Evolutionary conservation across 2,329 filamentous ascomycete genomes (phyloP).

Genomic region (Neonectria faginata): DNA sequence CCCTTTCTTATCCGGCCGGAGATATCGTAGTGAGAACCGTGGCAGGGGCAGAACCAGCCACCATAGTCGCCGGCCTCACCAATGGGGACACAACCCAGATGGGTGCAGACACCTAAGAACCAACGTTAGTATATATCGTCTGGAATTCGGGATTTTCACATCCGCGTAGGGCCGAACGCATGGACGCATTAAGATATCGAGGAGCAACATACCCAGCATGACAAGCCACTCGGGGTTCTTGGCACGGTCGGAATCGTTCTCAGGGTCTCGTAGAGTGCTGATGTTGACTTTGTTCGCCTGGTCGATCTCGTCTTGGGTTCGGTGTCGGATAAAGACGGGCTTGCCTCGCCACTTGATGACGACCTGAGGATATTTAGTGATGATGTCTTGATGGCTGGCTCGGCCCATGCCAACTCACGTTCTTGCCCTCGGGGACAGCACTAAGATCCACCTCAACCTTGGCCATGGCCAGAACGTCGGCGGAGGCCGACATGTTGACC

Average conservation of each 20-base stretch:
- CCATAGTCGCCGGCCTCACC: constrained; percentile 98
- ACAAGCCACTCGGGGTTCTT: constrained; percentile 99
- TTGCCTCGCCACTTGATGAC: constrained; percentile 99
- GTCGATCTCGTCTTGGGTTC: constrained; percentile 91
- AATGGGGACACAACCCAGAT: constrained; percentile 98
- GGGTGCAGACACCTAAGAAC: constrained; percentile 89
- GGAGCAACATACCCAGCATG: constrained; percentile 82
- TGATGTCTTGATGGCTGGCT: constrained; percentile 4
- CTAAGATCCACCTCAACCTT: constrained; percentile 98
- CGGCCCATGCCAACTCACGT: constrained; percentile 70
- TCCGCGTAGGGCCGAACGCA: background rate
- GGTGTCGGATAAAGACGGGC: constrained; percentile 99
- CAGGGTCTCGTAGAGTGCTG: constrained; percentile 86
- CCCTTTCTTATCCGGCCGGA: constrained; percentile 98
- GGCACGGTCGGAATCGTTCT: constrained; percentile 91
- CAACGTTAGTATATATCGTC: constrained; percentile 29
- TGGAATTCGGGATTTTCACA: background rate
- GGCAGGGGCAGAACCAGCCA: constrained; percentile 99
- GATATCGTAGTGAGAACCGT: constrained; percentile 99
- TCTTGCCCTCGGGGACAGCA: constrained; percentile 98
- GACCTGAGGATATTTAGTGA: constrained; percentile 66
- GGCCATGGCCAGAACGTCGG: constrained; percentile 97
- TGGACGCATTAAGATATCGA: background rate
- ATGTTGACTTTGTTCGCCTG: constrained; percentile 92
- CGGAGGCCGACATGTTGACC: constrained; percentile 99